Base-by-base conservation (phyloP, 257 asterid species). In the Nicotiana knightiana region DNA sequence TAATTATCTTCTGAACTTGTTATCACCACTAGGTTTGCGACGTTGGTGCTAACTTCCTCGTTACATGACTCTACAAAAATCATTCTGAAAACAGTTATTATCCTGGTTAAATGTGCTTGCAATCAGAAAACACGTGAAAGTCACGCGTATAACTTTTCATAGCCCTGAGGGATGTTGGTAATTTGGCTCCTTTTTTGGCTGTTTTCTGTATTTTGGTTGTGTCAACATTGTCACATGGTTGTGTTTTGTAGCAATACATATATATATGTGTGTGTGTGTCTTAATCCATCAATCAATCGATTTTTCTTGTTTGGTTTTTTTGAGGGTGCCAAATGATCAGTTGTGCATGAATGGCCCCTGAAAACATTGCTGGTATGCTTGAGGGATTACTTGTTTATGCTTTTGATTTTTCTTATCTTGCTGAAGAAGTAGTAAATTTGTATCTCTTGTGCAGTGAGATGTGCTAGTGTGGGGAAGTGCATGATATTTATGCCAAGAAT, bases 401-500 rank as follows among this genome's bases (percentile, higher is more conserved):
- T 30, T 75, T 46, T 6, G 26, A 28, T 75, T 75, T 71, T 51
- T 3, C 33, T 15, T 46, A 75, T 75, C 79, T 51, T 51, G 21
- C 63, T 51, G 26, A 26, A 13, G 58, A 12, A 75, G 63, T 28
- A 24, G 46, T 48, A 26, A 57, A 32, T 59, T 82, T 82, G 63
- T 82, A 46, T 86, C 68, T 83, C 53, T 84, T 85, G 84, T 82
- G 90, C 98, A 96, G 99, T 93, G 97, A 91, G 93, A 87, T 89
- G 97, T 85, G 87, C 91, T 71, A 87, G 92, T 82, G 86, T 88
- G 87, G 89, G 84, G 82, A 79, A 83, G 30, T 89, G 97, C 90
- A 70, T 96, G 95, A 76, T 96, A 48, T 96, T 89, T 88, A 86
- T 96, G 97, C 99, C 99, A 62, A 87, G 92, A 86, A 88, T 96